Evolutionary conservation across 129 eudicot genomes (phyloP).

Genomic region (Flaveria bidentis): DNA sequence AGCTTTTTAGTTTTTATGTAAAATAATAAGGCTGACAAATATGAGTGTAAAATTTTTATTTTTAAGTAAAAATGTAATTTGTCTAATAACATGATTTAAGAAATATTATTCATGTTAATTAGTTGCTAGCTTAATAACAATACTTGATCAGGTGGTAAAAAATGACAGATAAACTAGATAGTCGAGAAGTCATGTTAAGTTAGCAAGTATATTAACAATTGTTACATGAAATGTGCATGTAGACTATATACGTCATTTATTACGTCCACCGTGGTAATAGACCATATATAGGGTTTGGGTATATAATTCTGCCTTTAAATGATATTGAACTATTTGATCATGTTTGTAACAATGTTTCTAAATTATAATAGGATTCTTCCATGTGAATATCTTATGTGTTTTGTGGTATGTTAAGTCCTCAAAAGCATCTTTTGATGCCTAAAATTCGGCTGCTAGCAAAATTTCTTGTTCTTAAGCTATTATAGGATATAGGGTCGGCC

Average conservation of each 20-base stretch:
- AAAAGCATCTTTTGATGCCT: slow-evolving; percentile 10
- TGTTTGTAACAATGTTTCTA: neutral
- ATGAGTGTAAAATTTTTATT: too few species aligned
- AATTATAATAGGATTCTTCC: neutral
- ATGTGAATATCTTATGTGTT: neutral
- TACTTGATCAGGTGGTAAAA: too few species aligned
- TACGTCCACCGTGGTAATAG: neutral
- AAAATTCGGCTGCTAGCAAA: neutral
- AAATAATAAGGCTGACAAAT: too few species aligned
- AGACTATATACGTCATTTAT: neutral
- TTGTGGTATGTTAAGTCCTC: neutral
- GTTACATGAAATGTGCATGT: neutral
- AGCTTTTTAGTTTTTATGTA: too few species aligned
- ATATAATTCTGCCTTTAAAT: neutral
- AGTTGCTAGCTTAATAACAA: too few species aligned
- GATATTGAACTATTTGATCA: neutral
- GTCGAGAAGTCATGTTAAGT: neutral
- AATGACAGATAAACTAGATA: too few species aligned
- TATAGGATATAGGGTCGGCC: neutral
- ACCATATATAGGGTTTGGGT: neutral
- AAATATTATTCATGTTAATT: too few species aligned
- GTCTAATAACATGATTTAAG: too few species aligned
- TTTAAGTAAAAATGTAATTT: too few species aligned
- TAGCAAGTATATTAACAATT: neutral
- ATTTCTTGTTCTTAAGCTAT: neutral